phyloP scores from a whole-genome alignment of 495 filamentous ascomycete genomes.

The Neurospora africana region DNA sequence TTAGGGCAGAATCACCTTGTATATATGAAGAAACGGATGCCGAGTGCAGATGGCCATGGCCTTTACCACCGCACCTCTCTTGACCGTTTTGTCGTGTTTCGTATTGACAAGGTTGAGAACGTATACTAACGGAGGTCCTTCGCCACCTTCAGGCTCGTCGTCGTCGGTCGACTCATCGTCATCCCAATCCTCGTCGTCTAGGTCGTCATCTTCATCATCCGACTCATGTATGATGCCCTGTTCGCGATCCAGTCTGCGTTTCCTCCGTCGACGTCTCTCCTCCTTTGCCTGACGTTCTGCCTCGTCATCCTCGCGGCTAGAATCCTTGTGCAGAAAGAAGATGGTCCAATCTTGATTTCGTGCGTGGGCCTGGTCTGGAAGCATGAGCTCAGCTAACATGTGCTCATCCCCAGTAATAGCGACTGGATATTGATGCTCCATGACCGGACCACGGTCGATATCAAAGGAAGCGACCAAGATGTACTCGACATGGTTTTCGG shows the following conservation, averaged over 20 bases:
- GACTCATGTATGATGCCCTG: slow-evolving; percentile 46
- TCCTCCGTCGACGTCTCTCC: slow-evolving; percentile 36
- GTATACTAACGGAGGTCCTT: slow-evolving; percentile 91
- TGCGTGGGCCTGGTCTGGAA: slow-evolving; percentile 93
- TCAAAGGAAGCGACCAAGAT: slow-evolving; percentile 98
- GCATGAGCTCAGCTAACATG: slow-evolving; percentile 97
- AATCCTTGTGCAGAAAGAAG: slow-evolving; percentile 96
- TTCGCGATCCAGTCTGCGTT: slow-evolving; percentile 34
- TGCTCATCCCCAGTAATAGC: slow-evolving; percentile 93
- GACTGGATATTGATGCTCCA: slow-evolving; percentile 96
- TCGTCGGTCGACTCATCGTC: slow-evolving; percentile 43
- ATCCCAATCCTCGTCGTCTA: slow-evolving; percentile 21
- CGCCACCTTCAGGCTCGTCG: slow-evolving; percentile 54
- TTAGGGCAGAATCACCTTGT: slow-evolving; percentile 54
- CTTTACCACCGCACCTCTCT: slow-evolving; percentile 90
- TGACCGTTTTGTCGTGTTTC: slow-evolving; percentile 85
- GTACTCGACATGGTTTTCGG: slow-evolving; percentile 95
- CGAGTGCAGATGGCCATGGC: slow-evolving; percentile 99
- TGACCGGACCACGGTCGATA: slow-evolving; percentile 88
- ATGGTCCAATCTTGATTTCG: slow-evolving; percentile 98
- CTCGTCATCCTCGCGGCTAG: slow-evolving; percentile 69
- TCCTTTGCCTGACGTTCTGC: slow-evolving; percentile 40
- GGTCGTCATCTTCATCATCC: slow-evolving; percentile 35
- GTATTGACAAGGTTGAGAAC: slow-evolving; percentile 97
- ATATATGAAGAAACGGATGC: slow-evolving; percentile 98